Conservation (phyloP, 2,329 filamentous ascomycete species). For the Hypoxylon sp. region DNA sequence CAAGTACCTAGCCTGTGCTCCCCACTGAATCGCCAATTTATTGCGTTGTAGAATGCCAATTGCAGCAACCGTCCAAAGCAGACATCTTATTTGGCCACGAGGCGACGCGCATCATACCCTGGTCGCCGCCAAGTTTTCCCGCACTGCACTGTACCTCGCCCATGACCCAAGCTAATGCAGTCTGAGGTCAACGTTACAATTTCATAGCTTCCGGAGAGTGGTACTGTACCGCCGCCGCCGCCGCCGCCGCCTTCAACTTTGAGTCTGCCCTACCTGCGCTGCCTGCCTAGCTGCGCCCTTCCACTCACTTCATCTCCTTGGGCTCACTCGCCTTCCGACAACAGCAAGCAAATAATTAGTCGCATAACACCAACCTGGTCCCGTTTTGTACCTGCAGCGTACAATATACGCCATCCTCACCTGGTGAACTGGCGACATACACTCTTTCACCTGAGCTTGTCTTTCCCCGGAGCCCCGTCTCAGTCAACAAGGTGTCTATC, state of each 20-base stretch:
- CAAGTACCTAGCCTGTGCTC: conserved; percentile 8
- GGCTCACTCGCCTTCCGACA: conserved; percentile 6
- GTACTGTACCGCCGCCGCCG: conserved; percentile 29
- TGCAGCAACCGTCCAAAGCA: conserved; percentile 20
- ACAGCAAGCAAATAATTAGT: conserved; percentile 11
- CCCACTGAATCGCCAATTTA: conserved; percentile 13
- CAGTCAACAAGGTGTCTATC: conserved; percentile 25
- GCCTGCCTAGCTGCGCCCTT: conserved; percentile 28
- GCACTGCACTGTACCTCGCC: conserved; percentile 38
- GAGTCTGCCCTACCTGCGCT: conserved; percentile 9
- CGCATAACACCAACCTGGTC: conserved; percentile 11
- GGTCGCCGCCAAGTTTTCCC: conserved; percentile 41
- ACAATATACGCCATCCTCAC: conserved; percentile 19
- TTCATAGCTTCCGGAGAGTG: conserved; percentile 39
- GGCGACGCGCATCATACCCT: conserved; percentile 47
- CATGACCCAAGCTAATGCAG: conserved; percentile 37
- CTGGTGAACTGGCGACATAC: conserved; percentile 16
- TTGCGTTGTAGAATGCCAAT: conserved; percentile 28
- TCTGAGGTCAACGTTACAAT: conserved; percentile 52
- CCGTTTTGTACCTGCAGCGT: conserved; percentile 20
- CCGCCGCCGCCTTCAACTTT: conserved; percentile 27
- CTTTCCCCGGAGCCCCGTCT: conserved; percentile 6
- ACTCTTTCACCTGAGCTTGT: conserved; percentile 21
- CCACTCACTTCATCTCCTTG: conserved; percentile 11
- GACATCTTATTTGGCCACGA: conserved; percentile 41